phyloP scores from a whole-genome alignment of 345 rosid species.

The Firmiana major region DNA sequence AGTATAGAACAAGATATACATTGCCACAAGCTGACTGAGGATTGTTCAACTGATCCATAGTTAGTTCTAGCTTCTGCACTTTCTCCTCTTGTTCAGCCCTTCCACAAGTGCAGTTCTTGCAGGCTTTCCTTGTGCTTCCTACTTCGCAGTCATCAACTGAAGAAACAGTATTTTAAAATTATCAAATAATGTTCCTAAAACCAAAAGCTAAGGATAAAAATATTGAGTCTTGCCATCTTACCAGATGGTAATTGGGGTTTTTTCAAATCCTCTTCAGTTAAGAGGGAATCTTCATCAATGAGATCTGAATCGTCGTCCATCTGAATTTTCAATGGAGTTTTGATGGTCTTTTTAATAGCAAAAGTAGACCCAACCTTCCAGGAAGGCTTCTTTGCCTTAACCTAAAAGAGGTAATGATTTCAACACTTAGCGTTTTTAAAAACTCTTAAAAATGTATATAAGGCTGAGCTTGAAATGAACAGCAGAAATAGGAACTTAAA shows the following conservation, averaged over 20 bases:
- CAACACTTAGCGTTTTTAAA: not conserved
- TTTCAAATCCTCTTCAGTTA: slow-evolving; percentile 81
- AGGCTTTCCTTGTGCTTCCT: slow-evolving; percentile 84
- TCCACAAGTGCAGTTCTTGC: slow-evolving; percentile 96
- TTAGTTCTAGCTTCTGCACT: slow-evolving; percentile 63
- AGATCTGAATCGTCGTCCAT: slow-evolving; percentile 42
- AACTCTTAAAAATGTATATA: not conserved
- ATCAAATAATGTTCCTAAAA: not conserved
- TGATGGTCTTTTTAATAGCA: slow-evolving; percentile 58
- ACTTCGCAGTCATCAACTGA: slow-evolving; percentile 81
- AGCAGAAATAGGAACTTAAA: not conserved
- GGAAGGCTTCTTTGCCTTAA: slow-evolving; percentile 75
- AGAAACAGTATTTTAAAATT: slow-evolving; percentile 1
- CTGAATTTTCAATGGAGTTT: slow-evolving; percentile 46
- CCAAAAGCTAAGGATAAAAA: no score
- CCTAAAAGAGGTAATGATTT: slow-evolving; percentile 27
- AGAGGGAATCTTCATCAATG: slow-evolving; percentile 40
- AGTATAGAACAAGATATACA: slow-evolving; percentile 38
- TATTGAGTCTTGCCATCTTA: slow-evolving; percentile 18
- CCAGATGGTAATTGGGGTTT: slow-evolving; percentile 70
- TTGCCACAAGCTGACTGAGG: slow-evolving; percentile 97
- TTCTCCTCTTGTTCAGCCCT: slow-evolving; percentile 73
- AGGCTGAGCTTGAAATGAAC: no score
- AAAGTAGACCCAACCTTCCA: slow-evolving; percentile 89
- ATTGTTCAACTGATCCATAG: slow-evolving; percentile 71